Percentiles rank a stretch among this genome's conserved stretches.
phyloP scores from a whole-genome alignment of 148 eudicot species.

The Salicornia ramosissima region DNA sequence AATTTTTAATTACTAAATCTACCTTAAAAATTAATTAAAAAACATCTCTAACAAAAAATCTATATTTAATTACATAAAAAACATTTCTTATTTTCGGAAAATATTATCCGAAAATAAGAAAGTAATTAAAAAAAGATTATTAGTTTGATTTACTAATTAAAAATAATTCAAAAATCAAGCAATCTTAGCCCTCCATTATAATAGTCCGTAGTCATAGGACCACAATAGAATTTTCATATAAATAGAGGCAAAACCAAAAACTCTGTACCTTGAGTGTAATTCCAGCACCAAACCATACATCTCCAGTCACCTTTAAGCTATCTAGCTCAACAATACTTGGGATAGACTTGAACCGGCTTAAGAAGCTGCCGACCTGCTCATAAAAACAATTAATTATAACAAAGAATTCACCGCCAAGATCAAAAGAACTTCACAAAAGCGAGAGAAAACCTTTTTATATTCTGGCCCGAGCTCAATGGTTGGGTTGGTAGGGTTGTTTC shows the following conservation, averaged over 20 bases:
- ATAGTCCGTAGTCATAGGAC: too few species aligned
- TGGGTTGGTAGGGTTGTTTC: conserved; percentile 81
- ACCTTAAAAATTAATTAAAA: too few species aligned
- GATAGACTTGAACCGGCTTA: conserved; percentile 86
- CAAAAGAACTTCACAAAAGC: conserved; percentile 1
- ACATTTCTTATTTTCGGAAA: too few species aligned
- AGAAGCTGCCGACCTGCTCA: conserved; percentile 73
- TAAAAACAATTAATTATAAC: conserved; percentile 1
- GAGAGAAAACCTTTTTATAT: conserved; percentile 68
- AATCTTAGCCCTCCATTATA: too few species aligned
- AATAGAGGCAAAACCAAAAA: background rate
- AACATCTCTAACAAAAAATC: too few species aligned
- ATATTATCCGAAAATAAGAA: too few species aligned
- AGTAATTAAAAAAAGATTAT: too few species aligned
- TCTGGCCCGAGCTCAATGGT: conserved; percentile 97
- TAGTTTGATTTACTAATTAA: too few species aligned
- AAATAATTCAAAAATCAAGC: too few species aligned
- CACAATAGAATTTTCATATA: too few species aligned
- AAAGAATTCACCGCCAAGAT: background rate
- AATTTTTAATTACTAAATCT: too few species aligned
- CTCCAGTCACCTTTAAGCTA: conserved; percentile 88
- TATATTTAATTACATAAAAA: too few species aligned
- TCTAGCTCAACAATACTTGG: conserved; percentile 91
- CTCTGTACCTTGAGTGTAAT: conserved; percentile 73
- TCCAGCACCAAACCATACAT: conserved; percentile 84